These are phyloP conservation scores for Ophiostoma ips DNA, from an alignment of 2,329 filamentous ascomycete species.

Conservation along the genomic window DNA sequence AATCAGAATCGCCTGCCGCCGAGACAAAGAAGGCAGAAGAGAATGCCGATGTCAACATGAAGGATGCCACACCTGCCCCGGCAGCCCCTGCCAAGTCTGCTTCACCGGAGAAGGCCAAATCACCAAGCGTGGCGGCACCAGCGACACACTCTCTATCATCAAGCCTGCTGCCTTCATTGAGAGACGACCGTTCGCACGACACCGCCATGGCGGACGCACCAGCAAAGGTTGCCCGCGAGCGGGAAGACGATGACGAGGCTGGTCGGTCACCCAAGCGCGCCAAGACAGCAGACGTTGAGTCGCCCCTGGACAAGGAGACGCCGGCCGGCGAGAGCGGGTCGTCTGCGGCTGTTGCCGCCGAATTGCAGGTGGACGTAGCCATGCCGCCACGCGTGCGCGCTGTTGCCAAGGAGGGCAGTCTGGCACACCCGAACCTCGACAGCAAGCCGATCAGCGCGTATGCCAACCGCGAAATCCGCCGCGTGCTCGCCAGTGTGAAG, in stretches of 20 bases:
- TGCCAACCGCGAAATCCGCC: conserved; percentile 48
- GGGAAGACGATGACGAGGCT: conserved; percentile 56
- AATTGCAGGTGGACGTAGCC: conserved; percentile 18
- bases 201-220: conserved; percentile 28
- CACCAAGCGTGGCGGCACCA: neutral
- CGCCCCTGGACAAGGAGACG: conserved; percentile 7
- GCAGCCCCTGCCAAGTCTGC: neutral
- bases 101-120: conserved; percentile 5
- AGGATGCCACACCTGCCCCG: neutral
- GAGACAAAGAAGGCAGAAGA: neutral
- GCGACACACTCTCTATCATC: conserved; percentile 5
- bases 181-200: conserved; percentile 21
- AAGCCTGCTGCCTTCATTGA: conserved; percentile 11
- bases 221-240: conserved; percentile 55
- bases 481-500: conserved; percentile 60
- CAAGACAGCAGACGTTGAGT: conserved; percentile 38
- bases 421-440: conserved; percentile 30
- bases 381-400: conserved; percentile 16
- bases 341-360: neutral
- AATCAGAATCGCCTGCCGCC: neutral
- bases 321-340: neutral
- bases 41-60: conserved; percentile 19
- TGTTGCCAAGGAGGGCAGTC: conserved; percentile 23
- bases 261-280: conserved; percentile 69
- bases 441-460: conserved; percentile 39